Evolutionary conservation across 768 basidiomycete species (phyloP), one percentile per base, ranked within the genome.

Genomic region (Pulveroboletus ravenelii): DNA sequence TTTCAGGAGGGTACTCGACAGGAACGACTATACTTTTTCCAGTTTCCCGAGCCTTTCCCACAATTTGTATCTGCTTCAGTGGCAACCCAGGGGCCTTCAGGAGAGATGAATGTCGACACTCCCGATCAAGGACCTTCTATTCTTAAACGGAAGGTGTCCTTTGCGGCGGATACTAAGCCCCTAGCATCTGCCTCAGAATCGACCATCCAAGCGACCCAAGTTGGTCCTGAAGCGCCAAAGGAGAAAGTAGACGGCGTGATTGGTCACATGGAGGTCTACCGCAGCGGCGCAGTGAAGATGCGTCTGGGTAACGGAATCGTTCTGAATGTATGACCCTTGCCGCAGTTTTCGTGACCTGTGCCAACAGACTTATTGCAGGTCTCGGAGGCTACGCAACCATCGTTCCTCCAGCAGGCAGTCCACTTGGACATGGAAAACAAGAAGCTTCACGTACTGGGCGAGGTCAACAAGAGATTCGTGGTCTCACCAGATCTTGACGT

Each of bases 331-430:
- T 4, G 50, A 15, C 3, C n/a, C 31, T 37, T 35, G n/a, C 10
- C 30, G 12, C 6, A 25, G 4, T 35, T 43, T 44, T 46, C 20
- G 5, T 35, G 43, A 34, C 18, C 6, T 15, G 6, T 32, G 25
- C 47, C 49, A 6, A 61, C 12, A 6, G 25, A 8, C 45, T 35
- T 27, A 47, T 39, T 32, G 60, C 90, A 64, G 93, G 85, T 95
- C 30, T 81, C 79, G 15, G 82, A 87, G 10, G 89, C 85, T 8
- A 91, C 89, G 2, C 87, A 86, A 48, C 82, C 91, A 1, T 87
- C 90, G 0, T 95, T 95, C 67, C 77, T 94, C 3, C 90, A 94
- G 64, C 91, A 95, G 49, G 87, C 88, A 6, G 85, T 89, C 17
- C 77, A 84, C 58, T 62, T 95, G 27, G 84, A 95, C 63, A 61